Percentiles rank a stretch among this genome's conserved stretches.
Conservation (phyloP, 257 asterid genomes). For the Solanum verrucosum region DNA sequence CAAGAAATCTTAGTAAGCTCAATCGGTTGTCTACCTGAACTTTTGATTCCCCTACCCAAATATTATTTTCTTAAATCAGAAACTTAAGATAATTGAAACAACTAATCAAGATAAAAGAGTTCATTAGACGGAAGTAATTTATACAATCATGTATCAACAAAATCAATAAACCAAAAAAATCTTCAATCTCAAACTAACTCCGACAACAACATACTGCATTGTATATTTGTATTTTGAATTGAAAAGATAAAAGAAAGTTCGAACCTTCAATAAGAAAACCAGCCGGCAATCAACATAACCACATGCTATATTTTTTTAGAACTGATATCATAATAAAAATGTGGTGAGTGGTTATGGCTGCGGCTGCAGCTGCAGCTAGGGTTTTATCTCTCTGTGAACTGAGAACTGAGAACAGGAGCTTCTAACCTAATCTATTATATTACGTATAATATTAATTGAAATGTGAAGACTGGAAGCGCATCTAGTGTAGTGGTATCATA, state of each 20-base stretch:
- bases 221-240: not conserved
- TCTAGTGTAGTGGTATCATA: conserved; percentile 50
- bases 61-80: not conserved
- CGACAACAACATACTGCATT: not conserved
- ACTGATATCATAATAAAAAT: not conserved
- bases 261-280: not conserved
- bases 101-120: not conserved
- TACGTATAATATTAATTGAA: not conserved
- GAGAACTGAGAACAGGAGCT: not conserved
- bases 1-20: not conserved
- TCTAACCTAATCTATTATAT: not conserved
- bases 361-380: not conserved
- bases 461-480: too few relatives aligned
- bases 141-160: not conserved
- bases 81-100: not conserved
- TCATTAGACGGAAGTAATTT: not conserved
- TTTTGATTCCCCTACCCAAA: not conserved
- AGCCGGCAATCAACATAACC: not conserved
- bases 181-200: not conserved
- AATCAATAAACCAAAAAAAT: not conserved
- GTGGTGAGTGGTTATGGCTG: not conserved
- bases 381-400: not conserved
- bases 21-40: not conserved
- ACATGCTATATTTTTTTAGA: not conserved
- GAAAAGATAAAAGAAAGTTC: not conserved